These are phyloP conservation scores for Globisporangium carolinianum DNA, from an alignment of 352 stramenopile genomes.

Conservation along the genomic window DNA sequence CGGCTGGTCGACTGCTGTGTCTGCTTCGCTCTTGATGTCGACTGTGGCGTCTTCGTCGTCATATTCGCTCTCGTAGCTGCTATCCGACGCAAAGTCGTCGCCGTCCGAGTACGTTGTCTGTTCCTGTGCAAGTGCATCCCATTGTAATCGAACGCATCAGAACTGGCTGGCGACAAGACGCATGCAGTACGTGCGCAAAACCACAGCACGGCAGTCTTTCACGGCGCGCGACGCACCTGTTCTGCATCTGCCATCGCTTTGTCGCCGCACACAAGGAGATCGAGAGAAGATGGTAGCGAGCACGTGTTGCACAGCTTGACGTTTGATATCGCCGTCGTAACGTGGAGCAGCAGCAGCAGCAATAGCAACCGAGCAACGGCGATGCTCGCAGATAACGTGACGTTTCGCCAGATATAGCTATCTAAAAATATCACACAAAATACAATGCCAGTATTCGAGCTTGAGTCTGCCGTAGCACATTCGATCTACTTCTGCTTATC, in stretches of 20 bases:
- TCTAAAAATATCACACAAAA: too few relatives aligned
- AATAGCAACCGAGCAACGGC: too few relatives aligned
- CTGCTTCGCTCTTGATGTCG: not conserved
- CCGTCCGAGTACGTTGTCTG: slow-evolving; percentile 37
- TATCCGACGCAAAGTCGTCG: slow-evolving; percentile 37
- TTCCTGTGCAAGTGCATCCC: slow-evolving; percentile 7
- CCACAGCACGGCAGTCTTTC: not conserved
- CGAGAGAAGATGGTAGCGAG: not conserved
- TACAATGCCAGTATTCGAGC: too few relatives aligned
- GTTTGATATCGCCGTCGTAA: too few relatives aligned
- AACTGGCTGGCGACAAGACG: too few relatives aligned
- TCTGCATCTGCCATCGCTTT: slow-evolving; percentile 18
- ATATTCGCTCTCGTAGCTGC: slow-evolving; percentile 18
- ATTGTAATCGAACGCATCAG: too few relatives aligned
- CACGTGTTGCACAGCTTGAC: not conserved
- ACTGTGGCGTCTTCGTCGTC: slow-evolving; percentile 15
- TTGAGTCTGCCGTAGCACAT: too few relatives aligned
- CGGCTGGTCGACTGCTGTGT: not conserved
- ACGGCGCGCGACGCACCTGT: slow-evolving; percentile 1
- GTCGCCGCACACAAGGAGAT: not conserved
- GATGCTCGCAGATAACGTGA: too few relatives aligned
- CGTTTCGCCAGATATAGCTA: too few relatives aligned
- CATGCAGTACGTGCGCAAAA: not conserved
- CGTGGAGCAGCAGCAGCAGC: too few relatives aligned
- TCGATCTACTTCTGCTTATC: too few relatives aligned